Evolutionary conservation across 768 basidiomycete species (phyloP).

Genomic region (Pleurotus salmoneostramineus): DNA sequence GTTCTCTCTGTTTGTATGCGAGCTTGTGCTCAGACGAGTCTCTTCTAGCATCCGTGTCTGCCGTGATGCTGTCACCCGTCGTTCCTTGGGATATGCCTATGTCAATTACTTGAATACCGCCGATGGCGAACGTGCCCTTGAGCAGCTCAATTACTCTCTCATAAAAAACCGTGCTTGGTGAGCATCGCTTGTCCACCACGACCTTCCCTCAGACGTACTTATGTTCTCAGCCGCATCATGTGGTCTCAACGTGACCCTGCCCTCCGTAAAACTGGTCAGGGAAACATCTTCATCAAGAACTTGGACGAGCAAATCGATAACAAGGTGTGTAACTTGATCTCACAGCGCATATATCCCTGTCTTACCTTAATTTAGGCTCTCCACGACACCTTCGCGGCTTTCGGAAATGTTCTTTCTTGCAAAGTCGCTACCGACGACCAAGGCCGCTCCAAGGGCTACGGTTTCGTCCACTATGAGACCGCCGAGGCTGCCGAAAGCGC

Average conservation of each 20-base stretch:
- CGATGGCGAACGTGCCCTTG: conserved; percentile 97
- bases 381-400: conserved; percentile 98
- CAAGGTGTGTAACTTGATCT: conserved; percentile 52
- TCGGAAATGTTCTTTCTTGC: conserved; percentile 98
- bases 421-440: conserved; percentile 97
- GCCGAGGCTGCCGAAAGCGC: conserved; percentile 93
- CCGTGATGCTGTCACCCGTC: conserved; percentile 98
- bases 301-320: conserved; percentile 96
- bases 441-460: conserved; percentile 95
- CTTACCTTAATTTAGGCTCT: conserved; percentile 61
- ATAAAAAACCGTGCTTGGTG: conserved; percentile 98
- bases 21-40: conserved; percentile 9
- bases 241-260: conserved; percentile 99
- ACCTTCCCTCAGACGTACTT: conserved; percentile 6
- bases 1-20: conserved; percentile 19
- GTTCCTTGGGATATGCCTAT: conserved; percentile 99
- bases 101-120: conserved; percentile 96
- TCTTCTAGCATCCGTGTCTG: conserved; percentile 90
- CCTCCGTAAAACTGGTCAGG: conserved; percentile 98
- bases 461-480: conserved; percentile 99
- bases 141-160: conserved; percentile 98
- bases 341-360: background rate
- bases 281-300: conserved; percentile 99
- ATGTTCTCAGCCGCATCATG: conserved; percentile 85
- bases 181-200: conserved; percentile 20